phyloP scores from a whole-genome alignment of 768 basidiomycete species.

The Lepiota venenata region DNA sequence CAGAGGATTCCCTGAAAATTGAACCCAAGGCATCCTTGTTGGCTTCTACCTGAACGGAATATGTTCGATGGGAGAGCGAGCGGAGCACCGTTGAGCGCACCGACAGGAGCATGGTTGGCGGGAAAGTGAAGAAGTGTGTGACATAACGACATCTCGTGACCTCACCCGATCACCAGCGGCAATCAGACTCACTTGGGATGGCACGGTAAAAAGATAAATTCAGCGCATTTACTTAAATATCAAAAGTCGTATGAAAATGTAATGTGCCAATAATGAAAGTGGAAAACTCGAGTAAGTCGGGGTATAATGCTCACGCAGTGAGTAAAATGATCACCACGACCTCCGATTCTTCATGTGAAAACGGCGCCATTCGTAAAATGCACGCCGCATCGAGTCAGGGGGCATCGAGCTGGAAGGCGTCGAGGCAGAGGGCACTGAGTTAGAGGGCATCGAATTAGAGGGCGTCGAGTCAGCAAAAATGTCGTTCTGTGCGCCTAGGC shows the following conservation, averaged over 20 bases:
- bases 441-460: too few relatives aligned
- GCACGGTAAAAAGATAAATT: too few relatives aligned
- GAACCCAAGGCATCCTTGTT: slow-evolving; percentile 18
- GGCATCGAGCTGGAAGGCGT: too few relatives aligned
- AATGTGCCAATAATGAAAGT: too few relatives aligned
- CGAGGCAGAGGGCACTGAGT: too few relatives aligned
- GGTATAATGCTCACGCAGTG: background rate
- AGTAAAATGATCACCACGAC: background rate
- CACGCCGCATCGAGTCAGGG: background rate
- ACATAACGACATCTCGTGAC: background rate
- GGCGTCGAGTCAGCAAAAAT: background rate
- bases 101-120: slow-evolving; percentile 17
- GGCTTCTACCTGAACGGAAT: slow-evolving; percentile 5
- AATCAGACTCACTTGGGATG: background rate
- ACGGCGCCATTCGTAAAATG: background rate
- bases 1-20: slow-evolving; percentile 16
- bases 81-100: slow-evolving; percentile 17
- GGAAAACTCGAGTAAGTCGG: too few relatives aligned
- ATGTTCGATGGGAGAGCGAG: slow-evolving; percentile 14
- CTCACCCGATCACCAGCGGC: background rate
- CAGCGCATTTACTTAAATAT: too few relatives aligned
- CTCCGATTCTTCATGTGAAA: background rate
- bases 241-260: too few relatives aligned
- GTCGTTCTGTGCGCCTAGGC: slow-evolving; percentile 11
- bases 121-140: background rate